Percentiles rank a stretch among this genome's conserved stretches.
Evolutionary conservation across 768 basidiomycete species (phyloP).

Genomic region (Hemileccinum impolitum): DNA sequence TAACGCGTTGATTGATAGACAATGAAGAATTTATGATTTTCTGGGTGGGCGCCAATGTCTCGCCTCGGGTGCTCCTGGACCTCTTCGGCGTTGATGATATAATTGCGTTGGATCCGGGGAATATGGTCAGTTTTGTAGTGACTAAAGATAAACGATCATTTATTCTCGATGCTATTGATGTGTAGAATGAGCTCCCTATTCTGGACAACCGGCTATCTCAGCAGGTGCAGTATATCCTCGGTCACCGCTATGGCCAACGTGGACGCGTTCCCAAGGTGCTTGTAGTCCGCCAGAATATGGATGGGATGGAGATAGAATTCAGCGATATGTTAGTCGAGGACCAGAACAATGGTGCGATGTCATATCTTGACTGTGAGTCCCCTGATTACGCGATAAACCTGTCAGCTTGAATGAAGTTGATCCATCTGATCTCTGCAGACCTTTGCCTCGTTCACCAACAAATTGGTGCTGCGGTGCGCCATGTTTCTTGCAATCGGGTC

Average conservation of each 20-base stretch:
- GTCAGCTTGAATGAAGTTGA: background rate
- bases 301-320: slow-evolving; percentile 91
- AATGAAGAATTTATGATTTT: slow-evolving; percentile 86
- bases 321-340: slow-evolving; percentile 98
- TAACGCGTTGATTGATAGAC: slow-evolving; percentile 43
- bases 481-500: background rate
- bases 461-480: slow-evolving; percentile 27
- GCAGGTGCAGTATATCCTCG: slow-evolving; percentile 86
- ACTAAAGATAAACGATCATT: too few relatives aligned
- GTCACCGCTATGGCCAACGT: slow-evolving; percentile 55
- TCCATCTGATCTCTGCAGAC: slow-evolving; percentile 15
- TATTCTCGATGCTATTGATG: slow-evolving; percentile 3
- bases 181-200: slow-evolving; percentile 64
- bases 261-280: slow-evolving; percentile 57
- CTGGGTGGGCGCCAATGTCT: slow-evolving; percentile 85
- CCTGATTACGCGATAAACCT: background rate
- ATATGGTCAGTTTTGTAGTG: slow-evolving; percentile 50
- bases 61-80: slow-evolving; percentile 78
- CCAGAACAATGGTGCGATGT: slow-evolving; percentile 92
- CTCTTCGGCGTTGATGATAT: slow-evolving; percentile 84
- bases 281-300: slow-evolving; percentile 88
- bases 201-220: slow-evolving; percentile 73
- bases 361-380: slow-evolving; percentile 81
- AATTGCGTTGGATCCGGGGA: slow-evolving; percentile 53
- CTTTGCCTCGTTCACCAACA: slow-evolving; percentile 35